Evolutionary conservation across 2,329 filamentous ascomycete genomes (phyloP).

Genomic region (Microsporum ferrugineum): DNA sequence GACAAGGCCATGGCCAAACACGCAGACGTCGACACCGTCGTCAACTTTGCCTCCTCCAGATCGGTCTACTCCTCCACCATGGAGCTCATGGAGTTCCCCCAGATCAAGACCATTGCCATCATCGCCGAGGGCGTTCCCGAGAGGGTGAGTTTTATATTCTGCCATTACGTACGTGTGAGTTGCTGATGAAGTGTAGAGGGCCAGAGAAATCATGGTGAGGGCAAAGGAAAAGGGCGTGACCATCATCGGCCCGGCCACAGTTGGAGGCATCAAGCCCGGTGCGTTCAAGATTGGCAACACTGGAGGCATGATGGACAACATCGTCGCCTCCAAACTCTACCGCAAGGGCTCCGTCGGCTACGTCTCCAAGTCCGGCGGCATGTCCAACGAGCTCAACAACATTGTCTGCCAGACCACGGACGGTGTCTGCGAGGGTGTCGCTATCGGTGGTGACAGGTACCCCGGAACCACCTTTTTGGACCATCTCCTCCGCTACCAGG

Average conservation of each 20-base stretch:
- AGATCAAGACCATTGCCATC: conserved; percentile 98
- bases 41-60: conserved; percentile 98
- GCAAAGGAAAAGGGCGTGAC: conserved; percentile 98
- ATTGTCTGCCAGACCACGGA: conserved; percentile 94
- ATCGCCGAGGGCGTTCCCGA: conserved; percentile 99
- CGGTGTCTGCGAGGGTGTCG: conserved; percentile 97
- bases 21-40: conserved; percentile 89
- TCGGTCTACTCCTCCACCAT: conserved; percentile 98
- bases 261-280: conserved; percentile 98
- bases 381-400: conserved; percentile 99
- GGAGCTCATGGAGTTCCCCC: conserved; percentile 93
- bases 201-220: conserved; percentile 92
- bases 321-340: conserved; percentile 99
- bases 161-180: neutral
- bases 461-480: conserved; percentile 99
- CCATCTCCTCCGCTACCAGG: conserved; percentile 91
- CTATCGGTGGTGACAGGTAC: conserved; percentile 98
- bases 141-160: conserved; percentile 51
- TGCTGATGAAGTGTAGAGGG: conserved; percentile 51
- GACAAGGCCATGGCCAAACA: conserved; percentile 93
- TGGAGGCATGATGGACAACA: conserved; percentile 99
- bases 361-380: conserved; percentile 99
- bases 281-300: conserved; percentile 99
- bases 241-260: conserved; percentile 96
- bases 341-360: conserved; percentile 97